Evolutionary conservation across 257 asterid genomes (phyloP).

Genomic region (Primulina tabacum): DNA sequence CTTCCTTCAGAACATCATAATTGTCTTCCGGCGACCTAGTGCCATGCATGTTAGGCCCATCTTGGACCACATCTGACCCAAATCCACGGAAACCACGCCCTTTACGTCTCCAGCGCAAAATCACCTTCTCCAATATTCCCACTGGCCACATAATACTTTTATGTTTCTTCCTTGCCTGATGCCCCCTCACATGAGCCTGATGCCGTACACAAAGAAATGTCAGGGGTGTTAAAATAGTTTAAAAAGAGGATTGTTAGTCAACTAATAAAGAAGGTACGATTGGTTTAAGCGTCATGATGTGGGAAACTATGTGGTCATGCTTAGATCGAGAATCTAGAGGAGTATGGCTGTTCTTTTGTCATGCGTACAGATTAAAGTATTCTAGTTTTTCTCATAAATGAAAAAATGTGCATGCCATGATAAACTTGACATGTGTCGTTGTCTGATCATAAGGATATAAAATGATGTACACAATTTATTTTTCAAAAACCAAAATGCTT

Average conservation of each 20-base stretch:
- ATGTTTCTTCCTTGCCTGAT: conserved; percentile 86
- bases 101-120: conserved; percentile 94
- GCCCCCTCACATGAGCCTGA: conserved; percentile 98
- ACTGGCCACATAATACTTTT: conserved; percentile 87
- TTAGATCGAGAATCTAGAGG: conserved; percentile 7
- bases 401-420: neutral
- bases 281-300: neutral
- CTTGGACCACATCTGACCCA: conserved; percentile 47
- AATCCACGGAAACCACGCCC: conserved; percentile 86
- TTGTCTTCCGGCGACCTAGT: conserved; percentile 39
- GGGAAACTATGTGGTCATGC: neutral
- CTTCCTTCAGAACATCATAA: conserved; percentile 37
- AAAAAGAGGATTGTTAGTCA: neutral
- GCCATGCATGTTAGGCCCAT: conserved; percentile 33
- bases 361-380: neutral
- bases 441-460: neutral
- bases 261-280: neutral
- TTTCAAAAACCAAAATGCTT: neutral
- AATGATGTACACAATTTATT: neutral
- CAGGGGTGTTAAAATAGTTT: neutral
- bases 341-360: conserved; percentile 1
- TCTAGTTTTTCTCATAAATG: neutral
- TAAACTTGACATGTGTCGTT: neutral
- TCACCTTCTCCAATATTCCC: conserved; percentile 87
- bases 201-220: conserved; percentile 28